Conservation (phyloP, 495 filamentous ascomycete genomes). For the Evansstolkia leycettana region DNA sequence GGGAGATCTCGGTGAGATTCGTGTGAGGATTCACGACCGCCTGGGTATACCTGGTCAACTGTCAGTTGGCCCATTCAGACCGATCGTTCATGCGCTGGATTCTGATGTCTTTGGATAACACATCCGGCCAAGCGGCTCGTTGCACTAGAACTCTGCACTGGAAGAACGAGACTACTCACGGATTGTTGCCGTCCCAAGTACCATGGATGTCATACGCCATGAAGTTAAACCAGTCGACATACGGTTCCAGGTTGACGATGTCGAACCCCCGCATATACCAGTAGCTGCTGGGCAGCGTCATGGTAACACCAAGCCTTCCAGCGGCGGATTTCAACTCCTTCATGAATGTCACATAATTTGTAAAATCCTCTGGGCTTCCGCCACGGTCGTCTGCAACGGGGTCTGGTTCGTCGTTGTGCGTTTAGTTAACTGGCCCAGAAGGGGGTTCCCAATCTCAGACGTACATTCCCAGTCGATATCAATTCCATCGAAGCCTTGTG, state of each 20-base stretch:
- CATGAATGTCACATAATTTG: conserved; percentile 29
- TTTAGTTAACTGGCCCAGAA: conserved; percentile 34
- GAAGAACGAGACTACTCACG: no score
- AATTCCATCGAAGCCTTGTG: conserved; percentile 41
- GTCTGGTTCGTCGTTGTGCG: no score
- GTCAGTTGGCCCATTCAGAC: no score
- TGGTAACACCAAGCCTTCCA: conserved; percentile 20
- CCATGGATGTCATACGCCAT: conserved; percentile 36
- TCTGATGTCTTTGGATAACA: no score
- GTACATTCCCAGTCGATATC: conserved; percentile 51
- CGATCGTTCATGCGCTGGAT: no score
- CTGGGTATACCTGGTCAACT: no score
- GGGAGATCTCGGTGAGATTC: conserved; percentile 27
- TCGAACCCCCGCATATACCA: conserved; percentile 36
- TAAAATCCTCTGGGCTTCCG: conserved; percentile 22
- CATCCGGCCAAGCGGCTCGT: no score
- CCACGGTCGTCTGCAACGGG: conserved; percentile 26
- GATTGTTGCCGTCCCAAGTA: no score
- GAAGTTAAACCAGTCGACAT: conserved; percentile 37
- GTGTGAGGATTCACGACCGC: conserved; percentile 13
- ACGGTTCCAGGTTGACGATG: conserved; percentile 20
- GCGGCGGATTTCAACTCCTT: conserved; percentile 27
- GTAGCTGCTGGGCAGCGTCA: conserved; percentile 25
- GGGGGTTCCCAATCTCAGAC: no score
- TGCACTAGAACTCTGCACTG: no score